Percentiles rank a stretch among this genome's conserved stretches.
These are phyloP conservation scores for Cyamopsis tetragonoloba DNA, from an alignment of 306 rosid genomes.

Conservation along the genomic window DNA sequence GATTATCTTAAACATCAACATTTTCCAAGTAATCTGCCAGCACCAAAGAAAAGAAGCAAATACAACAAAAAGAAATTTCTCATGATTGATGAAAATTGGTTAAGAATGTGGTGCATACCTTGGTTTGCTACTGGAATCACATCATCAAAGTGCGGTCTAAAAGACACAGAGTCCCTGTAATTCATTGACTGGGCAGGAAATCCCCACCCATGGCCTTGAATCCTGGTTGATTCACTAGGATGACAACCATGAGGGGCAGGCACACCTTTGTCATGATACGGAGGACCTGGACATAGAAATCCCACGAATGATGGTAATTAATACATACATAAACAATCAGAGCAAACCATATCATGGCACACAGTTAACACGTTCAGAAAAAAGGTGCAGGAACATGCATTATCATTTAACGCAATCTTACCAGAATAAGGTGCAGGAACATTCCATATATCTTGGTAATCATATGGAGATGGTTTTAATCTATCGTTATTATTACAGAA, in stretches of 20 bases:
- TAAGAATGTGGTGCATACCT: conserved; percentile 41
- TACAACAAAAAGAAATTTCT: not conserved
- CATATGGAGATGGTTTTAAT: conserved; percentile 60
- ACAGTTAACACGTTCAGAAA: too few relatives aligned
- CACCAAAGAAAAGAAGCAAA: conserved; percentile 4
- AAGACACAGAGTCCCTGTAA: conserved; percentile 62
- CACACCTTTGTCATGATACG: conserved; percentile 55
- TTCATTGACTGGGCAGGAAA: conserved; percentile 57
- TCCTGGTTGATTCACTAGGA: conserved; percentile 69
- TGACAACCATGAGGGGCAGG: conserved; percentile 60
- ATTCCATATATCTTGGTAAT: conserved; percentile 66
- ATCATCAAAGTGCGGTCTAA: conserved; percentile 69
- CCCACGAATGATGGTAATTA: conserved; percentile 15
- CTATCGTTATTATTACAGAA: conserved; percentile 72
- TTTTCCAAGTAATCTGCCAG: not conserved
- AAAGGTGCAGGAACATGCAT: too few relatives aligned
- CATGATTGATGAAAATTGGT: not conserved
- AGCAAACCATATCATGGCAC: not conserved
- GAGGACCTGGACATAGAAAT: conserved; percentile 50
- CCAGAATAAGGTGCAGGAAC: conserved; percentile 57
- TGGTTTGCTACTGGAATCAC: conserved; percentile 64
- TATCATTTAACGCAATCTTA: conserved; percentile 29
- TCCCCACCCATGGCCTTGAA: conserved; percentile 77
- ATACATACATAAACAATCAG: not conserved
- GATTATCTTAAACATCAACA: conserved; percentile 13